phyloP scores from a whole-genome alignment of 179 eudicot genomes.

The Beta lomatogona region DNA sequence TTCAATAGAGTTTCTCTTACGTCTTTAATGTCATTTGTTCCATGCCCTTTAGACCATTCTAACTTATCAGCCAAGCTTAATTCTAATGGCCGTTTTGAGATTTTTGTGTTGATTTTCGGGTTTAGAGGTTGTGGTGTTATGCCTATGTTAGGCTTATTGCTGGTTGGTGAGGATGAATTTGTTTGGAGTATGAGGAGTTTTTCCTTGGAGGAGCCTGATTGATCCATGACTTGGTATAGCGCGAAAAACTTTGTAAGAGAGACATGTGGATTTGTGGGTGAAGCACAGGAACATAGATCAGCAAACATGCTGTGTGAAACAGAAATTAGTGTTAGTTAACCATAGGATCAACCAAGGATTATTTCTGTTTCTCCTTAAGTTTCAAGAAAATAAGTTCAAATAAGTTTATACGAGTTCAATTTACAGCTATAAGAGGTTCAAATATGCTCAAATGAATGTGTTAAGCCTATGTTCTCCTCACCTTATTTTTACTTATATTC shows the following conservation, averaged over 20 bases:
- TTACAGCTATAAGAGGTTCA: neutral
- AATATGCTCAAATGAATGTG: no score
- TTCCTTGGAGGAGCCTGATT: conserved; percentile 37
- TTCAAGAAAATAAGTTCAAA: neutral
- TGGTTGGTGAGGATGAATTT: conserved; percentile 37
- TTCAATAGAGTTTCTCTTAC: conserved; percentile 45
- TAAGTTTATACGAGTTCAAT: neutral
- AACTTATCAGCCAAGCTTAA: conserved; percentile 48
- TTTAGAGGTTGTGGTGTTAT: conserved; percentile 14
- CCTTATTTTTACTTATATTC: no score
- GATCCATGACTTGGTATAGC: conserved; percentile 54
- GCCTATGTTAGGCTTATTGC: conserved; percentile 31
- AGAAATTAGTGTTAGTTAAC: conserved; percentile 4
- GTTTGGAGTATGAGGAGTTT: conserved; percentile 24
- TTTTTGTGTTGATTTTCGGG: conserved; percentile 15
- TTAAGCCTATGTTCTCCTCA: no score
- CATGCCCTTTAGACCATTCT: conserved; percentile 79
- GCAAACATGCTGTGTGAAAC: conserved; percentile 58
- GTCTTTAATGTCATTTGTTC: conserved; percentile 49
- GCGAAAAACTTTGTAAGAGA: conserved; percentile 66
- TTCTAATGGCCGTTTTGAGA: conserved; percentile 44
- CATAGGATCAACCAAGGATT: neutral
- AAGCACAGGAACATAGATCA: conserved; percentile 71
- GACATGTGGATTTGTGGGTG: conserved; percentile 57
- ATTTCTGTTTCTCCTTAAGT: neutral